Evolutionary conservation across 108 stramenopile species (phyloP), one percentile per base, ranked within the genome.

Genomic region (Heterococcus sp.): DNA sequence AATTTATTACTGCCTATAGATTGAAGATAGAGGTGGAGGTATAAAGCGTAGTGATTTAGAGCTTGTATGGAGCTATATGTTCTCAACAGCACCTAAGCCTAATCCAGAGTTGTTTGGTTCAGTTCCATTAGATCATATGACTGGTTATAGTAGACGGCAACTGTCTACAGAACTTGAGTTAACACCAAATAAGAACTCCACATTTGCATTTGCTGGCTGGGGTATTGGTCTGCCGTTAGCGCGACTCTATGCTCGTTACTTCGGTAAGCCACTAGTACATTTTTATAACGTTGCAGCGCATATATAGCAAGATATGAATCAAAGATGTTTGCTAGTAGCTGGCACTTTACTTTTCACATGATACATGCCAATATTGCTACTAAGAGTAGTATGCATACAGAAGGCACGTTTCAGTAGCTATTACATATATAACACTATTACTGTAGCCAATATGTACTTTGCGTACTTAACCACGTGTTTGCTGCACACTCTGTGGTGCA

Each of bases 151-250:
- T 21, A 8, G 46, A 21, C 46, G 46, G 14, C 46, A 58, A 21
- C 46, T 58, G 46, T 8, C 8, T 8, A 21, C 46, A 58, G 46
- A 58, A 21, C 46, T 58, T 58, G 46, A 58, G 8, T 8, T 21
- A 58, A 21, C 46, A 21, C 21, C 46, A 21, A 58, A 8, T 58
- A 26, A 82, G 69, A 1, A 76, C 32, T 29, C 2, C 26, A 65
- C 73, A 32, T 81, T 73, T 28, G 84, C 85, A 2, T 82, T 87
- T 33, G 86, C 86, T 8, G 86, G 86, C 29, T 78, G 75, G 32
- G 86, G 86, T 30, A 85, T 85, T 72, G 86, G 86, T 27, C 85
- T 87, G n/a, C 86, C 86, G 66, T 66, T 87, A 11, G 38, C 79
- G 2, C 76, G 86, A 27, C 72, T 81, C 29, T 87, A 85, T 68